A percentile compares a stretch with the other conserved stretches of the same genome.
Conservation (phyloP, 257 asterid genomes). For the Penstemon newberryi region DNA sequence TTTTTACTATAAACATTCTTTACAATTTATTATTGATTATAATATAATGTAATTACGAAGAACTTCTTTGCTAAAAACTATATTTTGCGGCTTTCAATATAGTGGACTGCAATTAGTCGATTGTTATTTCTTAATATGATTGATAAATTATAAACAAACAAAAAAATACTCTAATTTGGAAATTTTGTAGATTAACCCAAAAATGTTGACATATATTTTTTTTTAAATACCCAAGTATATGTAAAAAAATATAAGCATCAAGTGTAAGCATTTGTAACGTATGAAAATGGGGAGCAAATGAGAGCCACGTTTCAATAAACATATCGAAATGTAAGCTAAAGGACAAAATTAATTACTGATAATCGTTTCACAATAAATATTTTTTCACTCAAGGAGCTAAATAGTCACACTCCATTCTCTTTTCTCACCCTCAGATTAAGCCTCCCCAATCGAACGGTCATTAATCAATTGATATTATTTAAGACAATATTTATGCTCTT, state of each 20-base stretch:
- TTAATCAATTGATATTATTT: slow-evolving; percentile 6
- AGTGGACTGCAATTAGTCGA: no score
- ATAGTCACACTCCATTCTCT: slow-evolving; percentile 32
- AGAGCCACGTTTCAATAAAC: slow-evolving; percentile 20
- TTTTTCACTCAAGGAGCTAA: slow-evolving; percentile 31
- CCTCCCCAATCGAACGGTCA: slow-evolving; percentile 27
- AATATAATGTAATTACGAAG: no score
- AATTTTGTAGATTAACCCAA: no score
- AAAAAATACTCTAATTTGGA: no score
- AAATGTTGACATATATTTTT: neutral
- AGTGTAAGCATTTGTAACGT: slow-evolving; percentile 15
- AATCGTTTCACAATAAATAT: neutral
- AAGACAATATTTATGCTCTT: slow-evolving; percentile 17
- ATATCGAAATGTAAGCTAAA: slow-evolving; percentile 17
- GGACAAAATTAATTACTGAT: slow-evolving; percentile 11
- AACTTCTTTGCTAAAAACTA: no score
- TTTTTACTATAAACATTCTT: no score
- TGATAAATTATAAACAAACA: no score
- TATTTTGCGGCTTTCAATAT: no score
- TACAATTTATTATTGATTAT: no score
- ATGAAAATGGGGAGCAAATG: neutral
- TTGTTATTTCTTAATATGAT: no score
- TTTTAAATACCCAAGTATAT: neutral
- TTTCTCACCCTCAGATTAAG: slow-evolving; percentile 32
- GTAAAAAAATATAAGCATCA: neutral